Evolutionary conservation across 176 grass and related monocot genomes (phyloP), one percentile per base, ranked within the genome.

Genomic region (Carex kokanica): DNA sequence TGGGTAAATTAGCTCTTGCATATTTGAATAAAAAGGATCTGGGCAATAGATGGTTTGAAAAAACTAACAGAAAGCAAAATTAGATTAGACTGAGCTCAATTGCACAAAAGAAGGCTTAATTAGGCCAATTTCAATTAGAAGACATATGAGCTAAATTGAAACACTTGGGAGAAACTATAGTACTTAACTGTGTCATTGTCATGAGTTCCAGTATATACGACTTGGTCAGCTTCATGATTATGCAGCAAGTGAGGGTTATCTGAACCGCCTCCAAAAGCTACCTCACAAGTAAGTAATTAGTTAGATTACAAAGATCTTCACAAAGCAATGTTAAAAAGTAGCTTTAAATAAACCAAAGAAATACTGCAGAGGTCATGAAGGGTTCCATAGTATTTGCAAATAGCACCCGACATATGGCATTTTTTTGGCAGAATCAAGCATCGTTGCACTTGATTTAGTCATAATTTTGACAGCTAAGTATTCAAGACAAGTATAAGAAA

Each of bases 151-250:
- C 25, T 49, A 59, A 55, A 29, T 47, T 72, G 24, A 14, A 2
- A 47, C 61, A 21, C n/a, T 17, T 14, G 49, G 24, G 40, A 71
- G 9, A 75, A 83, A 11, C 45, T 78, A 34, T 3, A 64, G 16
- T 21, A 73, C 87, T 88, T 88, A 72, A 98, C 95, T 36, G 95
- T 98, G 69, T 98, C 92, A 66, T 98, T 98, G 74, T 98, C 95
- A 86, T 98, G 95, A 55, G 95, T 98, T 86, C 95, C 95, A 64
- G 95, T 98, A 64, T 98, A 98, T 58, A 94, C 95, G 77, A 98
- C 92, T 94, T 98, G 95, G 79, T 98, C 84, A 47, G 85, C 29
- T 92, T 98, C 95, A 87, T 98, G 95, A 69, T 98, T 98, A 86
- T 98, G 95, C 54, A 31, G 90, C 84, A 98, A 92, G 82, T 98